Conservation (phyloP, 805 yeast species). For the Myxozyma nipponensis region DNA sequence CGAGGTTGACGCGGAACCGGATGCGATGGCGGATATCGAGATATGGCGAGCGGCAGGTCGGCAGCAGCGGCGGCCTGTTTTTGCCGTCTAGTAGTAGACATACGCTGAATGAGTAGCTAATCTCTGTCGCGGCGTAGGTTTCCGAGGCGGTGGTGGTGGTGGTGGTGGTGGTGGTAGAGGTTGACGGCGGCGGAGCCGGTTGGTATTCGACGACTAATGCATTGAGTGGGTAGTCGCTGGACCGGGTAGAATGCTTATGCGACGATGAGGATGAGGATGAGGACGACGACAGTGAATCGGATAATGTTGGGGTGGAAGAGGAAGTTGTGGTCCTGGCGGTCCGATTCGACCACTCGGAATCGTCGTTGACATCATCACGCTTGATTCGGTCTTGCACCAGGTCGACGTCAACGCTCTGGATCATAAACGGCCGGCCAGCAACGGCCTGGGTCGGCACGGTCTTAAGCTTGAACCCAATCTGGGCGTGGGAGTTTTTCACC, state of each 20-base stretch:
- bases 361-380: neutral
- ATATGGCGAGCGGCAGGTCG: slow-evolving; percentile 8
- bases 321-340: neutral
- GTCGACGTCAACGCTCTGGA: neutral
- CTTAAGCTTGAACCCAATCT: neutral
- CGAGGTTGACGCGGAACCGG: neutral
- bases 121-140: neutral
- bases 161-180: neutral
- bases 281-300: too few relatives aligned
- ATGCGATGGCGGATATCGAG: slow-evolving; percentile 1
- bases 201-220: neutral
- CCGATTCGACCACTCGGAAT: neutral
- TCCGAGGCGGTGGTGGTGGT: neutral
- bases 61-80: neutral
- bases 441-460: neutral
- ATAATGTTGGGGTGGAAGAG: neutral
- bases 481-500: neutral
- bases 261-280: neutral
- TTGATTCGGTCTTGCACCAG: slow-evolving; percentile 3
- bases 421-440: neutral
- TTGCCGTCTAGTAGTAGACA: slow-evolving; percentile 2
- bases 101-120: neutral
- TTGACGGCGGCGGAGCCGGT: slow-evolving; percentile 4
- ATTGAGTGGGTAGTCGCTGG: neutral
- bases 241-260: neutral